phyloP scores from a whole-genome alignment of 345 rosid genomes.

The Laguncularia racemosa region DNA sequence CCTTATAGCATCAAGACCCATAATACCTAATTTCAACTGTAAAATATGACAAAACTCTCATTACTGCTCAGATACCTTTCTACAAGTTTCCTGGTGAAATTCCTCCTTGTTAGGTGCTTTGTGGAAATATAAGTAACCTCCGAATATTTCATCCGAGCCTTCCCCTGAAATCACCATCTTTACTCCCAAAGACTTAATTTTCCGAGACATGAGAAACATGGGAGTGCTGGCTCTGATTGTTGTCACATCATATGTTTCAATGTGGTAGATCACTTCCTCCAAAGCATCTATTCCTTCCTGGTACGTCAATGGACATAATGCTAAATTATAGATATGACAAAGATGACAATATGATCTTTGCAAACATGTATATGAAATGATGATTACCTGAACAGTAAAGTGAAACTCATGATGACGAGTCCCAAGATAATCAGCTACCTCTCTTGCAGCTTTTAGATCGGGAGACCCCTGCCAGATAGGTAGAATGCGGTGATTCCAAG shows the following conservation, averaged over 20 bases:
- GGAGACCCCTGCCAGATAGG: constrained; percentile 59
- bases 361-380: not conserved
- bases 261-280: constrained; percentile 91
- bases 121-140: constrained; percentile 94
- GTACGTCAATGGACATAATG: constrained; percentile 3
- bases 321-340: not conserved
- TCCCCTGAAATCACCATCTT: constrained; percentile 99
- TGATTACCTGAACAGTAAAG: constrained; percentile 74
- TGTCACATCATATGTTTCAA: constrained; percentile 94
- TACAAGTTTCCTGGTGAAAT: constrained; percentile 85
- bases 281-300: constrained; percentile 95
- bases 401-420: constrained; percentile 94
- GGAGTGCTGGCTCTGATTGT: constrained; percentile 96
- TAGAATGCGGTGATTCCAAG: no score
- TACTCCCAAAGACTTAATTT: constrained; percentile 89
- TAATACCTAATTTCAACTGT: not conserved
- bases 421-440: constrained; percentile 84
- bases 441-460: constrained; percentile 78
- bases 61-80: constrained; percentile 40
- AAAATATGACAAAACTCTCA: not conserved
- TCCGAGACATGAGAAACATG: constrained; percentile 87
- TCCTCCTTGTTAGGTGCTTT: constrained; percentile 94
- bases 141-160: constrained; percentile 91
- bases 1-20: not conserved
- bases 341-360: no score